Percentiles rank a stretch among this genome's conserved stretches.
phyloP scores from a whole-genome alignment of 23 red algal species.

The Gracilaria domingensis region DNA sequence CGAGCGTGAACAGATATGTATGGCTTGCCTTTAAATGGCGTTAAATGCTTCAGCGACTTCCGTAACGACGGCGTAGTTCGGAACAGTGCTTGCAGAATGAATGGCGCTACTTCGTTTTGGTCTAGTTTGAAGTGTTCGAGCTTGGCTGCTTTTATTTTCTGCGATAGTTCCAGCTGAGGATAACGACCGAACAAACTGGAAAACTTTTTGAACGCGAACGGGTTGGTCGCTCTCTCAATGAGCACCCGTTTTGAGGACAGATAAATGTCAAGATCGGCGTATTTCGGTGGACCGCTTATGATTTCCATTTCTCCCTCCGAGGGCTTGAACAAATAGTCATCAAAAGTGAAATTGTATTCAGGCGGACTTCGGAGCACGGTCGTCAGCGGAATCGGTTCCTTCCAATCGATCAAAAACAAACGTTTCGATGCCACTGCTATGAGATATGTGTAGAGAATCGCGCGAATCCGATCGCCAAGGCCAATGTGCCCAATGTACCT shows the following conservation, averaged over 20 bases:
- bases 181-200: neutral
- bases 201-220: constrained; percentile 16
- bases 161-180: neutral
- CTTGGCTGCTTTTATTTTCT: neutral
- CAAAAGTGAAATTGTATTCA: constrained; percentile 34
- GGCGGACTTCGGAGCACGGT: neutral
- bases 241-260: neutral
- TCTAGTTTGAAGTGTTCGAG: neutral
- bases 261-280: neutral
- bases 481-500: too few species aligned
- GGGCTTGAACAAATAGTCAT: neutral
- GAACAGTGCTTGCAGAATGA: constrained; percentile 27
- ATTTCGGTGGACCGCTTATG: neutral
- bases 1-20: constrained; percentile 46
- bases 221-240: neutral
- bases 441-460: constrained; percentile 10
- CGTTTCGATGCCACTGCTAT: constrained; percentile 28
- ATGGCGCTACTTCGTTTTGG: neutral
- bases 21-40: neutral
- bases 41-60: neutral
- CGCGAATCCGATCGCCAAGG: constrained; percentile 53
- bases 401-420: constrained; percentile 23
- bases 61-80: neutral
- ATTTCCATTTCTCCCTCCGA: neutral
- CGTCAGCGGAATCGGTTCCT: constrained; percentile 7